phyloP scores from a whole-genome alignment of 2,329 filamentous ascomycete species.

The Pseudocercospora fuligena region DNA sequence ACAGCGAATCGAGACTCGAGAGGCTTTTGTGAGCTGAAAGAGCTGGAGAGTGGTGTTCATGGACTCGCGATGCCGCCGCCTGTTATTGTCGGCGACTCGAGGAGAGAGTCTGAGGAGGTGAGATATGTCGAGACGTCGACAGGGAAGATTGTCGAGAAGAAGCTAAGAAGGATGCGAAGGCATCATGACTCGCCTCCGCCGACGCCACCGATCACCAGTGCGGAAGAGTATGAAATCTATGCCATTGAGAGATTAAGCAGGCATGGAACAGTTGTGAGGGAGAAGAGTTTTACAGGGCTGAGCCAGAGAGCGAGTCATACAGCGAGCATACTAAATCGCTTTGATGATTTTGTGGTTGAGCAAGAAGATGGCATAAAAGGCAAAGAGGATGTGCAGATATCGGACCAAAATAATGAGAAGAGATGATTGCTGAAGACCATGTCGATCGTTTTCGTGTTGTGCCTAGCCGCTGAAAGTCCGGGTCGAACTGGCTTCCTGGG shows the following conservation, averaged over 20 bases:
- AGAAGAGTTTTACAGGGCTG: not conserved
- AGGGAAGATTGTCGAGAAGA: not conserved
- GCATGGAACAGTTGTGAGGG: constrained; percentile 15
- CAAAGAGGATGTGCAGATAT: no score
- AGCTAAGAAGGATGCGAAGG: not conserved
- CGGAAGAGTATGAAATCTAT: constrained; percentile 32
- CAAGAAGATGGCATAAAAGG: no score
- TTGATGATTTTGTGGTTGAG: constrained; percentile 14
- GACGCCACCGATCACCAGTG: constrained; percentile 21
- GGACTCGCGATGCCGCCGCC: constrained; percentile 18
- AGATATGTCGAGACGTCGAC: not conserved
- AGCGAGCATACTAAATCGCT: constrained; percentile 16
- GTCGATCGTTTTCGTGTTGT: no score
- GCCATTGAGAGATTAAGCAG: constrained; percentile 21
- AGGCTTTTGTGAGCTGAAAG: constrained; percentile 19
- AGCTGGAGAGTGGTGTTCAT: constrained; percentile 23
- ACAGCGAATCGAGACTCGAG: constrained; percentile 7
- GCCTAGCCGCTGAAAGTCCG: no score
- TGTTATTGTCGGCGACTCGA: constrained; percentile 12
- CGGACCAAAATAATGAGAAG: no score
- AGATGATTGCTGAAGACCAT: no score
- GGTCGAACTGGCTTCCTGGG: no score
- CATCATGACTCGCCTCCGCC: not conserved
- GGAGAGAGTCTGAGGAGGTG: not conserved
- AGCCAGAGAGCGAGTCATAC: not conserved